Conservation (phyloP, 1,139 yeast genomes). For the Groenewaldozyma auringiensis region DNA sequence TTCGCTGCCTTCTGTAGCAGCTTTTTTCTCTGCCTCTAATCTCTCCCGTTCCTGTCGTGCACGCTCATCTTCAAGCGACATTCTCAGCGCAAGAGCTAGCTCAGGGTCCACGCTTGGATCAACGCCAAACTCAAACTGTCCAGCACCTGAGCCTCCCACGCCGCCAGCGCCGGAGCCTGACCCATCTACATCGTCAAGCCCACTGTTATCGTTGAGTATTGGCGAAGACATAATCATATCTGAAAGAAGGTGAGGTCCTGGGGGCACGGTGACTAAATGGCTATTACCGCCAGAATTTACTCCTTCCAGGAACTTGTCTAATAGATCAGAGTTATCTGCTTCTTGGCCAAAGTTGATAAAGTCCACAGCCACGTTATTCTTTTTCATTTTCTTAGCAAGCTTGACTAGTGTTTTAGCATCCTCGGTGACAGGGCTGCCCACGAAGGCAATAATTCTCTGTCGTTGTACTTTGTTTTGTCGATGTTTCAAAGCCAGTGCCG, state of each 20-base stretch:
- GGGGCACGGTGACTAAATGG: conserved; percentile 80
- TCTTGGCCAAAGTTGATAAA: conserved; percentile 91
- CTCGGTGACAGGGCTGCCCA: conserved; percentile 77
- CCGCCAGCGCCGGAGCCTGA: conserved; percentile 39
- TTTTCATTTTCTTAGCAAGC: conserved; percentile 88
- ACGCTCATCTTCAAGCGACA: conserved; percentile 76
- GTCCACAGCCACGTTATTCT: conserved; percentile 86
- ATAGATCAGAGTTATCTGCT: conserved; percentile 61
- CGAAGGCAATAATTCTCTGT: conserved; percentile 84
- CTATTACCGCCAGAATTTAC: conserved; percentile 73
- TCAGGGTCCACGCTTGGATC: conserved; percentile 97
- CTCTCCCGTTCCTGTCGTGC: conserved; percentile 60
- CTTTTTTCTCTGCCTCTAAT: conserved; percentile 11
- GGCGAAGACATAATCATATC: conserved; percentile 68
- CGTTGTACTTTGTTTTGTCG: conserved; percentile 91
- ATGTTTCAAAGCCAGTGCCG: conserved; percentile 93
- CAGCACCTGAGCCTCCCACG: conserved; percentile 36
- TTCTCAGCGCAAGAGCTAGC: conserved; percentile 84
- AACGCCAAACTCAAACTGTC: conserved; percentile 51
- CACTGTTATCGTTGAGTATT: conserved; percentile 51
- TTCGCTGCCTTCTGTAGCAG: conserved; percentile 1
- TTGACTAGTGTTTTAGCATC: conserved; percentile 66
- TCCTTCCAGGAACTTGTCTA: conserved; percentile 72
- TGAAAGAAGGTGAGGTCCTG: conserved; percentile 74
- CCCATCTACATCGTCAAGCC: conserved; percentile 33